A percentile compares a stretch with the other conserved stretches of the same genome.
Evolutionary conservation across 202 grass and related monocot genomes (phyloP).

Genomic region (Tripidium arundinaceum): DNA sequence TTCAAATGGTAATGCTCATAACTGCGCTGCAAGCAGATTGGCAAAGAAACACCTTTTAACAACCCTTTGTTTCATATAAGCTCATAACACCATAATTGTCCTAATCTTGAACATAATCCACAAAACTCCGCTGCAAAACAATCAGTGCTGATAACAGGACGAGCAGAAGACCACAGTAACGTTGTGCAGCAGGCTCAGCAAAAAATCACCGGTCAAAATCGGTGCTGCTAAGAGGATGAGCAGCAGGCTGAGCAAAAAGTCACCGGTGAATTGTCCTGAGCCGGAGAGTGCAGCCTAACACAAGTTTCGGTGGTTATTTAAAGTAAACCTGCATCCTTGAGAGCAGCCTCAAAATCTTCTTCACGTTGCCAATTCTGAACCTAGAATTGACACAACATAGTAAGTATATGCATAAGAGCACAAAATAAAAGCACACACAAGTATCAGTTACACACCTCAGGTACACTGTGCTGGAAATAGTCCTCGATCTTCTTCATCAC

Average conservation of each 20-base stretch:
- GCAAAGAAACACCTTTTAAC: background rate
- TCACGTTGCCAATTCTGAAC: slow-evolving; percentile 74
- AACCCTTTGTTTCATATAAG: background rate
- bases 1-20: background rate
- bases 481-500: slow-evolving; percentile 91
- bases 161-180: background rate
- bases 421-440: background rate
- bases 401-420: background rate
- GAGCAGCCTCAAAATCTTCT: slow-evolving; percentile 82
- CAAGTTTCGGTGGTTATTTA: slow-evolving; percentile 16
- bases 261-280: background rate
- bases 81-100: background rate
- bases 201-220: background rate
- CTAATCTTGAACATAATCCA: background rate
- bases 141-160: background rate
- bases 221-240: background rate
- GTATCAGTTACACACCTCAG: slow-evolving; percentile 43
- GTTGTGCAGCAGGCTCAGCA: background rate
- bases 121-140: slow-evolving; percentile 17
- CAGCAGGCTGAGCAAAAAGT: background rate
- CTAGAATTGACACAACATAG: slow-evolving; percentile 23
- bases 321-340: slow-evolving; percentile 83
- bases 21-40: background rate
- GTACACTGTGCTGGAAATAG: slow-evolving; percentile 67
- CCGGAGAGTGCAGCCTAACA: background rate